Evolutionary conservation across 768 basidiomycete genomes (phyloP), one percentile per base, ranked within the genome.

Genomic region (Naganishia friedmannii): DNA sequence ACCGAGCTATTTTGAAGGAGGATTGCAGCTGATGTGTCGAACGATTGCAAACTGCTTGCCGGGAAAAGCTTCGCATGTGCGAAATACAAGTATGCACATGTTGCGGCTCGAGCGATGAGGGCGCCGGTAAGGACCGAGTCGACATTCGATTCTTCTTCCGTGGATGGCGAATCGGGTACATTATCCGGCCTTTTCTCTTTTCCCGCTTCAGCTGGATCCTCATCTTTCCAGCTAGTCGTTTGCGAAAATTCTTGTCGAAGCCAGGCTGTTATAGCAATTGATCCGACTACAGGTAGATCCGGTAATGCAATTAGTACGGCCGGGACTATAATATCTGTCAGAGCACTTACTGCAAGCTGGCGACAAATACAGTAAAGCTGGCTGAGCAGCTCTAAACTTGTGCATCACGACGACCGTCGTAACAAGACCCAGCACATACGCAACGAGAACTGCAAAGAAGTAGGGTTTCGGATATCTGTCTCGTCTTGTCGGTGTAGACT

Each of bases 351-450:
- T 74, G 65, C 78, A 80, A 9, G 79, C 78, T 0, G 80, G 79
- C 51, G 89, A 90, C 72, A 99, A 85, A 81, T 97, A 99, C 54
- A 99, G 83, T 67, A 99, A 82, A 1, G 95, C 95, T 0, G 95
- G 95, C 75, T 99, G 95, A 3, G 91, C 92, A 8, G 84, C 85
- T 37, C 84, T 83, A 74, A 87, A 88, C 48, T 82, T 76, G 76
- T 95, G 91, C 93, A 96, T 92, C 28, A 94, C 90, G 0, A 79
- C 76, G 87, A 96, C 92, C 9, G 94, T 94, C 17, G 84, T 84
- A 21, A 83, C 80, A 37, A 97, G 85, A 1, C 92, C 93, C 42
- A 83, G 67, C 26, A 89, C 82, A 80, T 98, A 98, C 28, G 88
- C 91, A 5, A 81, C 72, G 66, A 97, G 77, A 42, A 86, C 83